Evolutionary conservation across 2,329 filamentous ascomycete genomes (phyloP), one percentile per base, ranked within the genome.

Genomic region (Colletotrichum phormii): DNA sequence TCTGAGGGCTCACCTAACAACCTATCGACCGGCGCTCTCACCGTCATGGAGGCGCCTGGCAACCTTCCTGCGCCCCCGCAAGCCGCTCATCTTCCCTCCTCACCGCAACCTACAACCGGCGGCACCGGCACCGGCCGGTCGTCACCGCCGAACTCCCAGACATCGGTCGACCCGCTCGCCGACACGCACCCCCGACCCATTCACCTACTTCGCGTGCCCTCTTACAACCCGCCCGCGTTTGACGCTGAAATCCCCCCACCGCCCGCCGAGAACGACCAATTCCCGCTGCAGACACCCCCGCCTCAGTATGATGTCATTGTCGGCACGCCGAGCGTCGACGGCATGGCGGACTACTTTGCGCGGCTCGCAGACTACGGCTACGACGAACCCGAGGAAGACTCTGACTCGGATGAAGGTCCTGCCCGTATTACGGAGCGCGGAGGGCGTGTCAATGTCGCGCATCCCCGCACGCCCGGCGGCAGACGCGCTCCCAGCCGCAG

Each of bases 161-260:
- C 55, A 53, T 26, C 65, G 51, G 55, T 61, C 8, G 53, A 63
- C 31, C 46, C 65, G 11, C 55, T 46, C 42, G 58, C 46, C 5
- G 64, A 67, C 49, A 62, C 51, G 1, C 83, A 87, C 8, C 85
- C 89, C 46, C 89, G 95, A 5, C 95, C 95, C 0, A 97, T 98
- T 64, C 95, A 98, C 80, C 88, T 98, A 2, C 83, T 97, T 37
- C 91, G 95, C 29, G 89, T 91, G 6, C 95, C 95, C 0, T 97
- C 94, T 0, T 97, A 95, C 83, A 95, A 95, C 72, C 95, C 95
- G 2, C 95, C 95, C 0, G 90, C 94, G 0, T 98, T 97, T 78
- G 92, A 97, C 74, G 94, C 94, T 5, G 93, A 97, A 65, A 88
- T 91, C 5, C 91, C 93, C 0, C 93, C 94, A 4, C 93, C 93